Evolutionary conservation across 345 rosid species (phyloP), one percentile per base, ranked within the genome.

Genomic region (Boechera divaricarpa): DNA sequence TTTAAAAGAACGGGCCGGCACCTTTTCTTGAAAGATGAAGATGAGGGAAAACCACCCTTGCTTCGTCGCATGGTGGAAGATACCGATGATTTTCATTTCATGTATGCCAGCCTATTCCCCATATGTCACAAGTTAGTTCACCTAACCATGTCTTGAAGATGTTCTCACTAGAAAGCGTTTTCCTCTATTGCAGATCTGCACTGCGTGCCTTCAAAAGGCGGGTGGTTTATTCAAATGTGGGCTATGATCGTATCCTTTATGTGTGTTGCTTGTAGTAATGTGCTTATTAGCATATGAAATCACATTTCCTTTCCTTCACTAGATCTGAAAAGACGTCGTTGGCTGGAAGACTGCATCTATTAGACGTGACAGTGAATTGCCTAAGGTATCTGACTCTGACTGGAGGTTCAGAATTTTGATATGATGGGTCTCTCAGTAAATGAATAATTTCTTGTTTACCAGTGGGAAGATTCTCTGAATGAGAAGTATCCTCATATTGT

Each of bases 281-380:
- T 55, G 33, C 28, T 60, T 42, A 44, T 53, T 29, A 54, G 10
- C 67, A 26, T 80, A 13, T 68, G 63, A 65, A 39, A 36, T 69
- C 53, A 45, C 76, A 13, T 73, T 62, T 56, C 0, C 77, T 86
- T 85, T 81, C 87, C 80, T 74, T 90, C 24, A 90, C 64, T 41
- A 51, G 45, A 77, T 77, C 58, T 42, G 51, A 75, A 63, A 63
- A 95, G 99, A 91, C 84, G 85, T 92, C 21, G 99, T 95, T 65
- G 99, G 99, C 36, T 95, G 97, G 99, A 92, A 93, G 84, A 95
- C 99, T 5, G 88, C 99, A 39, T 95, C 97, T 28, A 91, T 95
- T 71, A 86, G 99, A 82, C 90, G 92, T 72, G 79, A 82, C 58
- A 81, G 73, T 72, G 97, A 92, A 74, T 85, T 95, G 65, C 99